Percentiles rank a stretch among this genome's conserved stretches.
Evolutionary conservation across 192 early-diverging fungal species (phyloP).

Genomic region (Chytriomyces sp.): DNA sequence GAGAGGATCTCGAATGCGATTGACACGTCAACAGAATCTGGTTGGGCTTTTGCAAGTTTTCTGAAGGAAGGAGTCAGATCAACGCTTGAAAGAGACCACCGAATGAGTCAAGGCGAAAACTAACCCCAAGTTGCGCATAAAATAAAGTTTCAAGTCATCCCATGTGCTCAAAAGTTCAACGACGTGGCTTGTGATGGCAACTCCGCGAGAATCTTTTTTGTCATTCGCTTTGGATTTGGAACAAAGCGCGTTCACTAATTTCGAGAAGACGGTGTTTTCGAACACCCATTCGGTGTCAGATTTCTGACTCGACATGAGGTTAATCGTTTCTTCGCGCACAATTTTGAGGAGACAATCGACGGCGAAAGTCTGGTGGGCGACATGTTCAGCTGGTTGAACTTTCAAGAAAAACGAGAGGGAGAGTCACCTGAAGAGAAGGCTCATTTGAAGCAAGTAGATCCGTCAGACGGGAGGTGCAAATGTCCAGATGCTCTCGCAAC

Average conservation of each 20-base stretch:
- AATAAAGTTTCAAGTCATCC: conserved; percentile 87
- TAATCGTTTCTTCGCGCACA: conserved; percentile 67
- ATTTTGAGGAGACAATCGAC: conserved; percentile 75
- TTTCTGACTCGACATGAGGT: conserved; percentile 24
- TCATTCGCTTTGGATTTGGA: neutral
- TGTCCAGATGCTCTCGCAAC: conserved; percentile 77
- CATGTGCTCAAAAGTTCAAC: conserved; percentile 77
- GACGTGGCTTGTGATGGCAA: conserved; percentile 61
- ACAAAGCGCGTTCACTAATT: conserved; percentile 20
- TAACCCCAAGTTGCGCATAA: conserved; percentile 70
- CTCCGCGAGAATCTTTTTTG: conserved; percentile 8
- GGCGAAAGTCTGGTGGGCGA: conserved; percentile 58
- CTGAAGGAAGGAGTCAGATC: conserved; percentile 17
- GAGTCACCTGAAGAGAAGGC: conserved; percentile 70
- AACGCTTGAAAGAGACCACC: conserved; percentile 4
- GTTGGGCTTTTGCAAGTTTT: conserved; percentile 19
- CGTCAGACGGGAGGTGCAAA: conserved; percentile 65
- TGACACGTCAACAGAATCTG: conserved; percentile 8
- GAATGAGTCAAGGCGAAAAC: neutral
- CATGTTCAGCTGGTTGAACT: neutral
- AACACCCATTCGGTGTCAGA: conserved; percentile 5
- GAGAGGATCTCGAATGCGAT: conserved; percentile 24
- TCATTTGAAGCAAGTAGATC: conserved; percentile 62
- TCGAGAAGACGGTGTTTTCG: conserved; percentile 60
- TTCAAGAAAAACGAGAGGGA: too few species aligned